Evolutionary conservation across 169 alveolate genomes (phyloP).

Genomic region (Toxoplasma gondii): DNA sequence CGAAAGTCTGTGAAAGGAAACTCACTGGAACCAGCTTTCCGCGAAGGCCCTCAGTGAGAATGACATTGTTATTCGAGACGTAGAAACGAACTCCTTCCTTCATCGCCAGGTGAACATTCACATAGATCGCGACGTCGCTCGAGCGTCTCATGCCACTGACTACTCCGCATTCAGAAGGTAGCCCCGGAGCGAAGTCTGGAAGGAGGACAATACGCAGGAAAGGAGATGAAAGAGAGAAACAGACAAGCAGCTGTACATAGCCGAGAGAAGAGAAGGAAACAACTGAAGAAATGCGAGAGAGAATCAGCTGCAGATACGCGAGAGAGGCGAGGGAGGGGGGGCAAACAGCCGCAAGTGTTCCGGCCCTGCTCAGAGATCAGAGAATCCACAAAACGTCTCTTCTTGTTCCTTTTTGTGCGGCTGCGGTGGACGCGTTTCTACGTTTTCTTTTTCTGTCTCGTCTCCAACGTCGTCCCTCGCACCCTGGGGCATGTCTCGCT

Average conservation of each 20-base stretch:
- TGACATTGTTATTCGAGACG: conserved; percentile 49
- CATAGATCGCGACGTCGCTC: conserved; percentile 49
- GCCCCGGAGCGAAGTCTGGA: conserved; percentile 59
- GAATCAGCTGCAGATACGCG: too few species aligned
- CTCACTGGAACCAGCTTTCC: conserved; percentile 57
- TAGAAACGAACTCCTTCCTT: conserved; percentile 8
- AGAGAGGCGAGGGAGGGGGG: too few species aligned
- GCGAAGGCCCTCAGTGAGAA: conserved; percentile 53
- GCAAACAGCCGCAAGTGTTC: too few species aligned
- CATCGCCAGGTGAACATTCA: conserved; percentile 54
- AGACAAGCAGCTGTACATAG: background rate
- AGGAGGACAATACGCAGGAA: background rate
- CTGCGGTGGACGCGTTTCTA: too few species aligned
- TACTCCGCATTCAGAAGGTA: conserved; percentile 56
- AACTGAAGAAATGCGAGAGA: too few species aligned
- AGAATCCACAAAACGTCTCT: too few species aligned
- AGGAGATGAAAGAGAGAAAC: background rate
- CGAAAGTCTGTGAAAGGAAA: too few species aligned
- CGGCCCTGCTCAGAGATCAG: too few species aligned
- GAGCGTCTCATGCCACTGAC: conserved; percentile 59
- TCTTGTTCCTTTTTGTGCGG: too few species aligned
- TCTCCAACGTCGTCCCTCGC: too few species aligned
- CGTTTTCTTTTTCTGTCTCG: too few species aligned
- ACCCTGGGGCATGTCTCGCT: background rate
- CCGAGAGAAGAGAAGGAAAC: too few species aligned